Evolutionary conservation across 148 eudicot genomes (phyloP).

Genomic region (Camellia japonica): DNA sequence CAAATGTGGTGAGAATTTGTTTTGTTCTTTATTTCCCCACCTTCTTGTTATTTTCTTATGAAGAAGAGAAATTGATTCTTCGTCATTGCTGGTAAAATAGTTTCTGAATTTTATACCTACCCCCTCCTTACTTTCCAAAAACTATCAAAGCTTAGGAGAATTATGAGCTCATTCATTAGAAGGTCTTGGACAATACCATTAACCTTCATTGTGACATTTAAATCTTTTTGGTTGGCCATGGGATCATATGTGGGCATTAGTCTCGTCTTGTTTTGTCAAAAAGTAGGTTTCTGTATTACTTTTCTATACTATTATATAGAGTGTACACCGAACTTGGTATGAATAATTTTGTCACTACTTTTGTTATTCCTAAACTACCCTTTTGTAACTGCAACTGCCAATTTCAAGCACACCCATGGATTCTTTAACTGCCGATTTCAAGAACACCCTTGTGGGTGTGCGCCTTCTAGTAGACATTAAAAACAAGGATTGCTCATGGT

Average conservation of each 20-base stretch:
- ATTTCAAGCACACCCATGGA: too few species aligned
- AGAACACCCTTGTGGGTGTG: not conserved
- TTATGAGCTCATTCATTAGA: not conserved
- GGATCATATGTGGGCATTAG: not conserved
- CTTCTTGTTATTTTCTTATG: not conserved
- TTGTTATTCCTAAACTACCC: too few species aligned
- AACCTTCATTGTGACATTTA: not conserved
- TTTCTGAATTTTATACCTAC: not conserved
- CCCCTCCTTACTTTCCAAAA: not conserved
- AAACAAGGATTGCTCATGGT: not conserved
- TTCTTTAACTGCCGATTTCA: too few species aligned
- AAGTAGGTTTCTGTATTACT: not conserved
- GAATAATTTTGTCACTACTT: too few species aligned
- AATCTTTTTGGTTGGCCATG: not conserved
- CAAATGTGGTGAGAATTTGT: constrained; percentile 40
- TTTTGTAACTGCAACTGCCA: too few species aligned
- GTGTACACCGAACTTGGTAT: too few species aligned
- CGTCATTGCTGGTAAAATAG: not conserved
- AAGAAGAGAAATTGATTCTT: not conserved
- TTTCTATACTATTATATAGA: too few species aligned
- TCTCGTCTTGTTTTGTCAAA: not conserved
- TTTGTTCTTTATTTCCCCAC: not conserved
- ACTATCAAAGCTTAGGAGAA: not conserved
- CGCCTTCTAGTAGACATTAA: too few species aligned
- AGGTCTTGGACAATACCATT: not conserved